These are phyloP conservation scores for Lactarius akahatsu DNA, from an alignment of 768 basidiomycete species.

Conservation along the genomic window DNA sequence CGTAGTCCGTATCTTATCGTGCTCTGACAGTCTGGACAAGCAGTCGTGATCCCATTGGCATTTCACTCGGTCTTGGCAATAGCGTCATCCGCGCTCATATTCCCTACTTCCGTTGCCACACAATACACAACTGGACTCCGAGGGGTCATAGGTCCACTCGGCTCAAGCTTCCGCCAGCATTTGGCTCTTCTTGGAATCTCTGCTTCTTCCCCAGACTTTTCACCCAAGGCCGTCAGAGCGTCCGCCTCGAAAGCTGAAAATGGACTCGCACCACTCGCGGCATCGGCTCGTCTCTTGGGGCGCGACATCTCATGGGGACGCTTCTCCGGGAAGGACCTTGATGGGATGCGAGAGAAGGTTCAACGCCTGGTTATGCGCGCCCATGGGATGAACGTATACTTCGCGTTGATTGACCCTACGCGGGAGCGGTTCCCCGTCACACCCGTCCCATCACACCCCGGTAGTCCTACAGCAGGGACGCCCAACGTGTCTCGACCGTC, in stretches of 20 bases:
- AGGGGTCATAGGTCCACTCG: slow-evolving; percentile 49
- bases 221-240: slow-evolving; percentile 38
- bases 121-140: slow-evolving; percentile 53
- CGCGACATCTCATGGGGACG: slow-evolving; percentile 61
- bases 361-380: slow-evolving; percentile 54
- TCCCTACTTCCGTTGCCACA: slow-evolving; percentile 62
- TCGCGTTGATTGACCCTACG: slow-evolving; percentile 60
- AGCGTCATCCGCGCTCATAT: slow-evolving; percentile 51
- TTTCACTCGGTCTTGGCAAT: slow-evolving; percentile 61
- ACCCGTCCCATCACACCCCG: slow-evolving; percentile 19
- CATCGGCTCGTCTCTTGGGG: slow-evolving; percentile 51
- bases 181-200: slow-evolving; percentile 44
- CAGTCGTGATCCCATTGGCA: slow-evolving; percentile 54
- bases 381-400: slow-evolving; percentile 65
- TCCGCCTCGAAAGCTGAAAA: slow-evolving; percentile 44
- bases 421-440: slow-evolving; percentile 48
- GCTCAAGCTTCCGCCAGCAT: slow-evolving; percentile 48
- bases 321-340: slow-evolving; percentile 58
- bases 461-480: slow-evolving; percentile 13
- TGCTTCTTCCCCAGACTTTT: slow-evolving; percentile 45
- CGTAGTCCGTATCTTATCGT: slow-evolving; percentile 15
- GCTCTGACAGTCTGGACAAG: slow-evolving; percentile 45
- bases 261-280: slow-evolving; percentile 51
- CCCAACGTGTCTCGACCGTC: slow-evolving; percentile 21
- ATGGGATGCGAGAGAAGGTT: slow-evolving; percentile 47